Evolutionary conservation across 768 basidiomycete species (phyloP), one percentile per base, ranked within the genome.

Genomic region (Lentinula boryana): DNA sequence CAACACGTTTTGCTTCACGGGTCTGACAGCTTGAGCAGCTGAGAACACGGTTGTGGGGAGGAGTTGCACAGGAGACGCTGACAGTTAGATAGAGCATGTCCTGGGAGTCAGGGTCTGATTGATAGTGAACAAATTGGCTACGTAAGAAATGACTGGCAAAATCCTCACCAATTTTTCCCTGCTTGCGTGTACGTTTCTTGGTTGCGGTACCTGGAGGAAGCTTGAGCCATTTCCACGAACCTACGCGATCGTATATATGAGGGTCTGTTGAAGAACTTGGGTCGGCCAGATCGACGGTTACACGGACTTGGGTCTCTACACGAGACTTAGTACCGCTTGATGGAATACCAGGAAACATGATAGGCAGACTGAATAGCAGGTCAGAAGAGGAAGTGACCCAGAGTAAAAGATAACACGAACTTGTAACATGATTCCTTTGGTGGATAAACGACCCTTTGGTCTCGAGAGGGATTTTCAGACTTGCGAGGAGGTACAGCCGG

Each of bases 251-350:
- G 65, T 92, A 92, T 64, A 83, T 85, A 68, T 72, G 71, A 5
- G 83, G 82, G 63, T 89, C 84, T 7, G 79, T 78, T 1, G 83
- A 79, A 4, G 86, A 83, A 66, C 80, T 86, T 23, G 85, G 78
- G 66, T 88, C 84, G 4, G 88, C 88, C 53, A 93, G 78, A 68
- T 93, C 89, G 41, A 96, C 78, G 3, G 87, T 84, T 43, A 95
- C 84, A 68, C 93, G 86, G 53, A 96, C 87, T 77, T 96, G 94
- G 2, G 94, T 96, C 72, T 96, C 94, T n/a, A 96, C 94, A 36
- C 94, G 84, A 51, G 91, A 93, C 73, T 96, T 95, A 13, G 93
- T 87, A 27, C 93, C 94, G 48, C 78, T 75, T 66, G 85, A 83
- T 5, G 94, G 93, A 58, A 96, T 85, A 67, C 86, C 92, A 21